A percentile compares a stretch with the other conserved stretches of the same genome.
Conservation (phyloP, 768 basidiomycete species). For the Calocybe cyanea region DNA sequence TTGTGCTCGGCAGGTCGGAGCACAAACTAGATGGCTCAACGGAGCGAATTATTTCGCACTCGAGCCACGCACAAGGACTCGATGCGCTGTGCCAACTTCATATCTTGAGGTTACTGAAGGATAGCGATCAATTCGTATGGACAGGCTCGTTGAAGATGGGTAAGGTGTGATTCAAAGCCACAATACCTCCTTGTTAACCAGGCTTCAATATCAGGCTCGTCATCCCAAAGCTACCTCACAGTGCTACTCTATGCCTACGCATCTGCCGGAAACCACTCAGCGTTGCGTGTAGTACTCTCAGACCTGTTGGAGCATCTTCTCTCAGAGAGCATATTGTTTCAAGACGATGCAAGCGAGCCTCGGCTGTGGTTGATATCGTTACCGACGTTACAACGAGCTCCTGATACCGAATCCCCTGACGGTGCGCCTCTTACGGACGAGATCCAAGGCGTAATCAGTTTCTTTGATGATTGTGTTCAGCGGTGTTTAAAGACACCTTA, state of each 20-base stretch:
- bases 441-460: constrained; percentile 50
- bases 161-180: constrained; percentile 26
- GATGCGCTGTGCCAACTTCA: constrained; percentile 69
- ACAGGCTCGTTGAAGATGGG: constrained; percentile 55
- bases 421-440: constrained; percentile 52
- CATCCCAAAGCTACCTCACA: constrained; percentile 63
- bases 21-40: constrained; percentile 5
- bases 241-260: constrained; percentile 67
- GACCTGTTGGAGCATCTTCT: constrained; percentile 64
- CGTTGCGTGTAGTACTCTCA: constrained; percentile 45
- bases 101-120: constrained; percentile 65
- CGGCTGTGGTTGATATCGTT: constrained; percentile 70
- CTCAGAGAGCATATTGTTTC: constrained; percentile 72
- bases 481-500: constrained; percentile 82
- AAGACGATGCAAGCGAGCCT: constrained; percentile 69
- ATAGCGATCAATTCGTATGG: constrained; percentile 81
- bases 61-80: constrained; percentile 27
- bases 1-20: constrained; percentile 19
- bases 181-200: too few relatives aligned
- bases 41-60: constrained; percentile 21
- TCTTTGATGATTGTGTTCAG: constrained; percentile 85
- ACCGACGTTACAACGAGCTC: constrained; percentile 38
- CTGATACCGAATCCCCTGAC: constrained; percentile 44
- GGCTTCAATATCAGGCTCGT: constrained; percentile 27
- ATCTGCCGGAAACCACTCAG: constrained; percentile 37